Conservation (phyloP, 495 filamentous ascomycete genomes). For the Daldinia loculata region DNA sequence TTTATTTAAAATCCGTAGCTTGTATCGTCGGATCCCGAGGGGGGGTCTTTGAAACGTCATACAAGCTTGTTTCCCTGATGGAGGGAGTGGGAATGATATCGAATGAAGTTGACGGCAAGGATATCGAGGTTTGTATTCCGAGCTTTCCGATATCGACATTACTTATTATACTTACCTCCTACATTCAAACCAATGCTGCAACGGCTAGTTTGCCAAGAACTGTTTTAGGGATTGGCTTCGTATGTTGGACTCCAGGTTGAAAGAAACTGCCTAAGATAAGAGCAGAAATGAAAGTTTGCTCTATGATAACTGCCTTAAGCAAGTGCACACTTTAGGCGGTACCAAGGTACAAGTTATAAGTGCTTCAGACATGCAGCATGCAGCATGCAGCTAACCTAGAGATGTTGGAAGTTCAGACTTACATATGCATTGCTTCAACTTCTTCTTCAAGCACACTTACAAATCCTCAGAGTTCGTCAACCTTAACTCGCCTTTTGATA, state of each 20-base stretch:
- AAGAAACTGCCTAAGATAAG: not conserved
- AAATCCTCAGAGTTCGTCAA: not conserved
- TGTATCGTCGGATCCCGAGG: not conserved
- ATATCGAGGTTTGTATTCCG: conserved; percentile 29
- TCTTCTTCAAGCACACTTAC: not conserved
- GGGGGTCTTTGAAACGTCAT: conserved; percentile 10
- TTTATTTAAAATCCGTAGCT: not conserved
- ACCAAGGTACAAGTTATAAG: not conserved
- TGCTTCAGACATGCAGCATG: not conserved
- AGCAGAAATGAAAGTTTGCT: not conserved
- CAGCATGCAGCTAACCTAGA: not conserved
- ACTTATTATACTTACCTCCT: not conserved
- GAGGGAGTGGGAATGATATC: conserved; percentile 5
- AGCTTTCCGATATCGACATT: conserved; percentile 35
- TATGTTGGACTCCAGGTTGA: conserved; percentile 11
- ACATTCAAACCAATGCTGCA: conserved; percentile 18
- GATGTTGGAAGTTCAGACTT: not conserved
- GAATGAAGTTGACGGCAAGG: conserved; percentile 26
- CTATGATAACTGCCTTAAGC: not conserved
- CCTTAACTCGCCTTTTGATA: not conserved
- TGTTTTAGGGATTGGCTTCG: conserved; percentile 14
- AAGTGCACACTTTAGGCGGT: not conserved
- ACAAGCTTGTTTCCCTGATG: conserved; percentile 3
- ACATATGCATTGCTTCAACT: not conserved
- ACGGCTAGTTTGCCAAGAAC: conserved; percentile 34